Base-by-base conservation (phyloP, 78 protist genomes). In the Tieghemostelium lacteum region DNA sequence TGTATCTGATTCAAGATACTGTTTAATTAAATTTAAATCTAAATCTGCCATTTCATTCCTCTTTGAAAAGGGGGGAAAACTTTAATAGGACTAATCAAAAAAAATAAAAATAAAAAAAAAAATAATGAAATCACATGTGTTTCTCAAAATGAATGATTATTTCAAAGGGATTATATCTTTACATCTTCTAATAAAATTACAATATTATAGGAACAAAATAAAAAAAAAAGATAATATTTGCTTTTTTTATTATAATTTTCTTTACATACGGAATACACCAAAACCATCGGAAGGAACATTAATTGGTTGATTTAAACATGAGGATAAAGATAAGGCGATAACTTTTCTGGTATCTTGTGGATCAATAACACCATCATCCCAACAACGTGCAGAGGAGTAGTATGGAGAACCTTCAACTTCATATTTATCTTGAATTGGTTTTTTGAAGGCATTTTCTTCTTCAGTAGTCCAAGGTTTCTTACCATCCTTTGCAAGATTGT, bases 361-460 rank as follows among this genome's bases (percentile, higher is more conserved):
- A 42, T 87, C 95, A 71, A 98, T 97, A 36, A 98, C 88, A 64
- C 99, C 99, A 61, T 98, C 99, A 80, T 98, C 99, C 99, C 99
- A 98, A 26, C 57, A 78, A 83, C 98, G 83, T 55, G 98, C 98
- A 12, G 94, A 89, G 39, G 96, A 60, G 86, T 36, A 98, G 95
- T 96, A 95, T 16, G 96, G 94, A 33, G 83, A 39, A 61, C 97
- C 98, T 55, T 97, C 98, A 14, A 22, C 5, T 52, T 97, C 99
- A 67, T 95, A 98, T 73, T 95, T 86, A 33, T 31, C 94, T 52
- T 64, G 26, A 49, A 94, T 92, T 50, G 92, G 85, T 45, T 42
- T 62, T 73, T 93, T 93, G 74, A 95, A 88, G 0, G 71, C 26
- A 24, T 8, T 78, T 54, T 80, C 93, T 52, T 94, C 95, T 72